These are phyloP conservation scores for Cicer yamashitae DNA, from an alignment of 306 rosid genomes.

Conservation along the genomic window DNA sequence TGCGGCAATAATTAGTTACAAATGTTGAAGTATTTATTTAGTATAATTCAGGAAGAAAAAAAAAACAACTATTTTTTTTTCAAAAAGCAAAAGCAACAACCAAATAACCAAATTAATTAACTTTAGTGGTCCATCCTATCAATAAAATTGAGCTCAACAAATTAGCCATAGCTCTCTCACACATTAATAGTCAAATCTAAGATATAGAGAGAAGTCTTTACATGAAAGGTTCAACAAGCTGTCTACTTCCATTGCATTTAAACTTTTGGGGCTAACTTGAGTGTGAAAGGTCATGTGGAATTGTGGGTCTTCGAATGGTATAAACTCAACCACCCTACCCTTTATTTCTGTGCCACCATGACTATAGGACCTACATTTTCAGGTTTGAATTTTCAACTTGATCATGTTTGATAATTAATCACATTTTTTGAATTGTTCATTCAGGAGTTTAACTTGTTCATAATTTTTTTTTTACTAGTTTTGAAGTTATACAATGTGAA, in stretches of 20 bases:
- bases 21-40: no score
- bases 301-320: slow-evolving; percentile 5
- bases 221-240: not conserved
- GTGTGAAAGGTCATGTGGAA: slow-evolving; percentile 25
- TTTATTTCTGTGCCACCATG: slow-evolving; percentile 27
- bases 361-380: slow-evolving; percentile 6
- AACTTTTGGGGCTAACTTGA: slow-evolving; percentile 20
- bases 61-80: no score
- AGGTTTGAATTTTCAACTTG: not conserved
- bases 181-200: slow-evolving; percentile 6
- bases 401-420: not conserved
- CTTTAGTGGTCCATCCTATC: not conserved
- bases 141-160: not conserved
- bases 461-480: not conserved
- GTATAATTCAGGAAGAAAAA: no score
- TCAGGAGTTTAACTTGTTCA: not conserved
- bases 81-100: not conserved
- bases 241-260: slow-evolving; percentile 22
- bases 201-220: not conserved
- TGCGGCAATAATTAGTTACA: no score
- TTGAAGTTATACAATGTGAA: not conserved
- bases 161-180: not conserved
- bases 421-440: not conserved
- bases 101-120: not conserved
- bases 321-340: slow-evolving; percentile 8